Conservation (phyloP, 371 early-diverging fungal species). For the Mortierella sp. region DNA sequence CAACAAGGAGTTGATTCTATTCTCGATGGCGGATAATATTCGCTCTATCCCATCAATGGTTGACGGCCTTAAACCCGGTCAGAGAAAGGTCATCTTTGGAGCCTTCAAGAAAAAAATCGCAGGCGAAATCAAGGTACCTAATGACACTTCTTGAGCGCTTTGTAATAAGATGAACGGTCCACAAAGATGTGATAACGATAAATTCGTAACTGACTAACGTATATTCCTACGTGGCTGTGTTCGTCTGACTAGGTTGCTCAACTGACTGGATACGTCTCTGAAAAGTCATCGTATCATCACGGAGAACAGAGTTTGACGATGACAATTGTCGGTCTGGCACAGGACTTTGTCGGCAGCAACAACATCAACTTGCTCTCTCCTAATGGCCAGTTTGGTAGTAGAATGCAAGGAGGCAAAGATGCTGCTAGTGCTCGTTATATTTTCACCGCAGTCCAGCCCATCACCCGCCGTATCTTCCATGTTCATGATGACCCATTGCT, state of each 20-base stretch:
- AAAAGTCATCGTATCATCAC: slow-evolving; percentile 98
- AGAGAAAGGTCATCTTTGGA: slow-evolving; percentile 97
- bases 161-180: no score
- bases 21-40: slow-evolving; percentile 97
- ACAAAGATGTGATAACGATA: no score
- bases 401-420: slow-evolving; percentile 98
- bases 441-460: slow-evolving; percentile 82
- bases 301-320: slow-evolving; percentile 92
- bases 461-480: slow-evolving; percentile 91
- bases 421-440: slow-evolving; percentile 99
- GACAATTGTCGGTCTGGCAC: slow-evolving; percentile 98
- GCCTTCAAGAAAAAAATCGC: slow-evolving; percentile 92
- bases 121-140: slow-evolving; percentile 89
- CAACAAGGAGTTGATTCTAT: slow-evolving; percentile 98
- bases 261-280: slow-evolving; percentile 95
- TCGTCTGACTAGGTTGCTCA: slow-evolving; percentile 77
- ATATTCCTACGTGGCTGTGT: no score
- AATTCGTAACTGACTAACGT: no score
- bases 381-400: slow-evolving; percentile 97
- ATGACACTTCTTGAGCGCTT: no score
- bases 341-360: slow-evolving; percentile 98
- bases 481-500: slow-evolving; percentile 92
- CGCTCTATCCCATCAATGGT: slow-evolving; percentile 98
- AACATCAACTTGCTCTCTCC: slow-evolving; percentile 96
- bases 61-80: slow-evolving; percentile 99